Conservation (phyloP, 345 rosid species). For the Euphorbia peplus region DNA sequence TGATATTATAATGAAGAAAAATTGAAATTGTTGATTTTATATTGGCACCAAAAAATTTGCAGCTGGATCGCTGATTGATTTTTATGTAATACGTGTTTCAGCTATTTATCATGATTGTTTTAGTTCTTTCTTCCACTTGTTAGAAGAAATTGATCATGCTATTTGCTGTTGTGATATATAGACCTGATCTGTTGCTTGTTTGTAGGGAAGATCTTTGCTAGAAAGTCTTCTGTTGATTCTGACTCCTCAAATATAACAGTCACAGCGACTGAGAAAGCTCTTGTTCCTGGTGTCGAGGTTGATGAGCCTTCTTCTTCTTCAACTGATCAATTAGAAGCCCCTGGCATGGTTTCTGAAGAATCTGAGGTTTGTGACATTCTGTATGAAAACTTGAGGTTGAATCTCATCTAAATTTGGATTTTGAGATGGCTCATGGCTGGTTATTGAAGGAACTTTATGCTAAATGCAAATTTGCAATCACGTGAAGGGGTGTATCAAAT, state of each 20-base stretch:
- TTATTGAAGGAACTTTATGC: neutral
- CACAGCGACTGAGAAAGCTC: conserved; percentile 57
- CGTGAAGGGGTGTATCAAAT: neutral
- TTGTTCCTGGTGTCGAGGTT: conserved; percentile 50
- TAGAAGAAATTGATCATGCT: neutral
- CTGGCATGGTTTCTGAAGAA: conserved; percentile 37
- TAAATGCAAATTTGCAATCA: neutral
- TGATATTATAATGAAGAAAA: neutral
- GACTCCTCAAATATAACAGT: conserved; percentile 51
- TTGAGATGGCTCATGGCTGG: conserved; percentile 7
- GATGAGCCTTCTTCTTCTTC: conserved; percentile 45
- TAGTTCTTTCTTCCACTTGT: neutral
- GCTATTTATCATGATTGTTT: neutral
- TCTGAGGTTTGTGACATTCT: conserved; percentile 43
- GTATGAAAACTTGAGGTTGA: neutral
- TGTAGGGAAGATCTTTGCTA: conserved; percentile 74
- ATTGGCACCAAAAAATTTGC: neutral
- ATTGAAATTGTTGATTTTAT: neutral
- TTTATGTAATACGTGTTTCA: neutral
- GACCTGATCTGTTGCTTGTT: conserved; percentile 37
- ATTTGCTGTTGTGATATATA: neutral
- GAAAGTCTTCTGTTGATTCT: conserved; percentile 56
- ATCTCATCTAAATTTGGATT: neutral
- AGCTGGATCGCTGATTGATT: neutral
- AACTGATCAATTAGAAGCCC: conserved; percentile 44